These are phyloP conservation scores for Clarkia xantiana DNA, from an alignment of 345 rosid species.

Conservation along the genomic window DNA sequence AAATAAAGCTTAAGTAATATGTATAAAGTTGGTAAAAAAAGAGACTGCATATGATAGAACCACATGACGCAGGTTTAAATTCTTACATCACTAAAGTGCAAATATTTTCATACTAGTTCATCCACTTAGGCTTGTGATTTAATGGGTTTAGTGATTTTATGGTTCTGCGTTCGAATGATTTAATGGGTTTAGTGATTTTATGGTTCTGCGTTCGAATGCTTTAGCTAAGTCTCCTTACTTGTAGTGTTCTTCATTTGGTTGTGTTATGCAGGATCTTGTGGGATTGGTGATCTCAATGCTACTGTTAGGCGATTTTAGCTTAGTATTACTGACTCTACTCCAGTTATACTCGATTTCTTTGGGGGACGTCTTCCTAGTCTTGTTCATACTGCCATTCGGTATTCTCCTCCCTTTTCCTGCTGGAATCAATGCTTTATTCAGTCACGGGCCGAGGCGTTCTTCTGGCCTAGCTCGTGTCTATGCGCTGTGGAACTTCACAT, in stretches of 20 bases:
- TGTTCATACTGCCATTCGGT: slow-evolving; percentile 82
- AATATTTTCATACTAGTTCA: no score
- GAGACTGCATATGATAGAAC: no score
- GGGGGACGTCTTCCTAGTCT: slow-evolving; percentile 67
- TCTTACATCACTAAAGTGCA: no score
- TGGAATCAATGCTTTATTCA: slow-evolving; percentile 96
- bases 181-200: no score
- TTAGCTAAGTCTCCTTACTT: not conserved
- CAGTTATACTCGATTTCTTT: slow-evolving; percentile 91
- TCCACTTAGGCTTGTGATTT: no score
- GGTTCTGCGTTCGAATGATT: no score
- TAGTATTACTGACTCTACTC: slow-evolving; percentile 92
- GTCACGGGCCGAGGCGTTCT: slow-evolving; percentile 95
- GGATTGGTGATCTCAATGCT: slow-evolving; percentile 94
- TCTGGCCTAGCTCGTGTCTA: slow-evolving; percentile 92
- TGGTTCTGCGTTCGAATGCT: no score
- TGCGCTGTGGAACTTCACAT: slow-evolving; percentile 85
- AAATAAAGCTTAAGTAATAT: no score
- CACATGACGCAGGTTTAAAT: no score
- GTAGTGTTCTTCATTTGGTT: slow-evolving; percentile 8
- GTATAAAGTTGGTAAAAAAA: no score
- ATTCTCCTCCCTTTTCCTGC: slow-evolving; percentile 95
- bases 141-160: no score
- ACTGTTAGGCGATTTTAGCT: slow-evolving; percentile 97
- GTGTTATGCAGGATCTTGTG: slow-evolving; percentile 71